phyloP scores from a whole-genome alignment of 2,329 filamentous ascomycete species.

The Zymoseptoria tritici region DNA sequence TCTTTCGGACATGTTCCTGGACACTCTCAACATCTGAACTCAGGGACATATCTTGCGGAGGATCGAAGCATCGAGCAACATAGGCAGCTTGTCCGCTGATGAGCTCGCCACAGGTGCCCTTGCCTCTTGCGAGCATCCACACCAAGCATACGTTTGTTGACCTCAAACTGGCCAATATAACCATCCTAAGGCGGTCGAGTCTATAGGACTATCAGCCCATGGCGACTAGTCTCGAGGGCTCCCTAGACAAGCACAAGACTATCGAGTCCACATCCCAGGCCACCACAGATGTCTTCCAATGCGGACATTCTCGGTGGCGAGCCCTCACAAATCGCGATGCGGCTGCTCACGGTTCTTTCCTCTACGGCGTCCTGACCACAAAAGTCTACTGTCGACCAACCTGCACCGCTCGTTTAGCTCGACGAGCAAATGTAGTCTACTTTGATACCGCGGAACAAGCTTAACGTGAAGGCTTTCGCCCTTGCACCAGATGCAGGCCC shows the following conservation, averaged over 20 bases:
- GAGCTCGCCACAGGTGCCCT: no score
- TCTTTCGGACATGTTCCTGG: not conserved
- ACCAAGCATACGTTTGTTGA: not conserved
- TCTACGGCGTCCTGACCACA: conserved; percentile 52
- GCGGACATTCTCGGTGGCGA: conserved; percentile 5
- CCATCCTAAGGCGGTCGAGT: not conserved
- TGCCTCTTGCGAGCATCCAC: no score
- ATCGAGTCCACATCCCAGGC: not conserved
- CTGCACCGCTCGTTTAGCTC: conserved; percentile 53
- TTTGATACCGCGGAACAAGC: conserved; percentile 43
- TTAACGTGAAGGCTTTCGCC: conserved; percentile 43
- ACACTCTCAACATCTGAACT: not conserved
- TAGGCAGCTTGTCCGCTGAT: not conserved
- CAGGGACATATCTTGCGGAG: not conserved
- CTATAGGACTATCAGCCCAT: not conserved
- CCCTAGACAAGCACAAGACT: not conserved
- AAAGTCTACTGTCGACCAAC: conserved; percentile 55
- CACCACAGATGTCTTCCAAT: no score
- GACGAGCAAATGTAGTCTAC: conserved; percentile 51
- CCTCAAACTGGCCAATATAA: not conserved
- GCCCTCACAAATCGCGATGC: conserved; percentile 10
- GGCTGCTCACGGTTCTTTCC: conserved; percentile 32
- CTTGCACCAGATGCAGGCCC: conserved; percentile 53
- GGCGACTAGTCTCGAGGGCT: not conserved
- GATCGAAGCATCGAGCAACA: not conserved